Evolutionary conservation across 2,329 filamentous ascomycete genomes (phyloP).

Genomic region (Amylocarpus encephaloides): DNA sequence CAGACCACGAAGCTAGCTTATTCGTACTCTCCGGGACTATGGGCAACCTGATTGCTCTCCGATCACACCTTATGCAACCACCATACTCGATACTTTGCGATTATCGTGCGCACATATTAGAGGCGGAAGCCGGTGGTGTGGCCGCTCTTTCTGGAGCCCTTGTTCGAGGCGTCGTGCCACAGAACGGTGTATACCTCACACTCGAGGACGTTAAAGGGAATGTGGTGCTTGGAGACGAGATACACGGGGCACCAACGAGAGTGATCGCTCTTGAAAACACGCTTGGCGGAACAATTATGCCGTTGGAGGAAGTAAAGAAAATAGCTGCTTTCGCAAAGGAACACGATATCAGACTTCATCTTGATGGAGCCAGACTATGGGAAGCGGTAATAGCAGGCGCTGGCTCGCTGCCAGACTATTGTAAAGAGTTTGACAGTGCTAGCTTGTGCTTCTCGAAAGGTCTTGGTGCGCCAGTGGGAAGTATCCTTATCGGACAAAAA

Average conservation of each 20-base stretch:
- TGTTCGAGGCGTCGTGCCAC: constrained; percentile 58
- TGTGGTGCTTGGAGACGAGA: constrained; percentile 58
- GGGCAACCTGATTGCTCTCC: constrained; percentile 83
- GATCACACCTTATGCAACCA: constrained; percentile 70
- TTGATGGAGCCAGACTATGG: constrained; percentile 78
- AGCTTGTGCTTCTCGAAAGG: constrained; percentile 79
- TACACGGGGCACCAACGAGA: constrained; percentile 73
- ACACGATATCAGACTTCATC: constrained; percentile 62
- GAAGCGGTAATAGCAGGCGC: constrained; percentile 69
- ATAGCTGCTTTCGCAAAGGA: constrained; percentile 65
- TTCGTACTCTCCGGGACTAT: constrained; percentile 88
- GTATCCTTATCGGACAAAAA: constrained; percentile 59
- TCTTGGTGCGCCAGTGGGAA: constrained; percentile 73
- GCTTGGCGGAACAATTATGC: constrained; percentile 71
- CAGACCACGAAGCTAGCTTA: constrained; percentile 69
- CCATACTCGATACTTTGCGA: constrained; percentile 79
- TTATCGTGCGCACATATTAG: constrained; percentile 68
- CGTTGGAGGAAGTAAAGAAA: constrained; percentile 60
- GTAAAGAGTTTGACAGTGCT: constrained; percentile 64
- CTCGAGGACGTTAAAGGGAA: constrained; percentile 60
- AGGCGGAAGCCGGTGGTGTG: constrained; percentile 60
- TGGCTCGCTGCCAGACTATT: constrained; percentile 60
- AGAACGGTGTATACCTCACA: constrained; percentile 59
- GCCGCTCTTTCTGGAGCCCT: constrained; percentile 65
- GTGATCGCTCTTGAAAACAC: constrained; percentile 86